phyloP scores from a whole-genome alignment of 805 yeast species.

The Teunomyces pallodes region DNA sequence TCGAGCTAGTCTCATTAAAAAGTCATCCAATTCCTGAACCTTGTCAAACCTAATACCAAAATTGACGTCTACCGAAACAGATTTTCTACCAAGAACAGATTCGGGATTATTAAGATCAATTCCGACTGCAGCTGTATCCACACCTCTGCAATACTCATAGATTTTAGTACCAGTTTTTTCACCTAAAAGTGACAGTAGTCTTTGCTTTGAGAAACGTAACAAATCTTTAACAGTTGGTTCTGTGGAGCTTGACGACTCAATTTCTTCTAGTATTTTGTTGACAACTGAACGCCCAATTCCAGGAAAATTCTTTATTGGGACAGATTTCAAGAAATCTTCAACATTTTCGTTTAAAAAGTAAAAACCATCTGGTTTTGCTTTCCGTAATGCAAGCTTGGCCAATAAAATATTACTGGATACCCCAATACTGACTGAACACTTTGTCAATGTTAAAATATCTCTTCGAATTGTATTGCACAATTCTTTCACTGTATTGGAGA shows the following conservation, averaged over 20 bases:
- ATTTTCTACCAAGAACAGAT: constrained; percentile 54
- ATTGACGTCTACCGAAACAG: constrained; percentile 84
- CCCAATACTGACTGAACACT: constrained; percentile 78
- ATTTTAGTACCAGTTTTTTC: constrained; percentile 66
- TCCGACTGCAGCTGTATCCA: constrained; percentile 60
- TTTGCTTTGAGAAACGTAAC: constrained; percentile 25
- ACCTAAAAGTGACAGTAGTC: constrained; percentile 56
- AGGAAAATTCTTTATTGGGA: constrained; percentile 47
- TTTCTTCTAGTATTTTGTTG: constrained; percentile 41
- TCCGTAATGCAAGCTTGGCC: constrained; percentile 69
- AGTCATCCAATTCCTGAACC: constrained; percentile 59
- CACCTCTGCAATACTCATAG: constrained; percentile 59
- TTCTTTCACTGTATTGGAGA: constrained; percentile 10
- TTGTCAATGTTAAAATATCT: constrained; percentile 42
- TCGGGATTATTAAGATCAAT: constrained; percentile 48
- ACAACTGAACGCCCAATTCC: constrained; percentile 59
- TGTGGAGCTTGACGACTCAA: constrained; percentile 12
- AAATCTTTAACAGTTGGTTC: constrained; percentile 40
- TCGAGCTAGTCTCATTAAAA: constrained; percentile 53
- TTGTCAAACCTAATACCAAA: constrained; percentile 82
- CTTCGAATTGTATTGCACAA: constrained; percentile 37
- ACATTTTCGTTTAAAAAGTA: constrained; percentile 33
- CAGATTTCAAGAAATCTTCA: constrained; percentile 31
- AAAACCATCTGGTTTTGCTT: constrained; percentile 80
- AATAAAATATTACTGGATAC: constrained; percentile 68